Conservation (phyloP, 192 early-diverging fungal genomes). For the Lunasporangiospora selenospora region DNA sequence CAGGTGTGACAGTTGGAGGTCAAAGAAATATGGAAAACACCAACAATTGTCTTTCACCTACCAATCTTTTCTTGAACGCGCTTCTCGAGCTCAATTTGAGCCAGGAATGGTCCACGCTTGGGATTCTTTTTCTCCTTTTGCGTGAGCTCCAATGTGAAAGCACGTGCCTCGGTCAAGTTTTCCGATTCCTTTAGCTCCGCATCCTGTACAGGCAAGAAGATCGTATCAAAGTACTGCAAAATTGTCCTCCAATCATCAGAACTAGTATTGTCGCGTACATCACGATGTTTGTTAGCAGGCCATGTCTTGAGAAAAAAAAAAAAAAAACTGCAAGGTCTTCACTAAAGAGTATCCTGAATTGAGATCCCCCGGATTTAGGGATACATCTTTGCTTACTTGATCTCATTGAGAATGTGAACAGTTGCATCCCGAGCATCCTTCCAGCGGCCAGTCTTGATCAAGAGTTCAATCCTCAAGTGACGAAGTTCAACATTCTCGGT, state of each 20-base stretch:
- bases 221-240: conserved; percentile 64
- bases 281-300: no score
- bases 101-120: conserved; percentile 78
- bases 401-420: conserved; percentile 48
- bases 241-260: conserved; percentile 80
- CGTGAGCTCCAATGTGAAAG: conserved; percentile 48
- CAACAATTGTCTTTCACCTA: conserved; percentile 10
- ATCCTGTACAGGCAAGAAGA: conserved; percentile 53
- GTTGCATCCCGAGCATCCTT: conserved; percentile 52
- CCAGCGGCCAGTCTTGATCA: conserved; percentile 59
- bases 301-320: no score
- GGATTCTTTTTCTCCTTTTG: conserved; percentile 45
- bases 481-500: conserved; percentile 76
- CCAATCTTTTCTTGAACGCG: conserved; percentile 48
- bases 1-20: background rate
- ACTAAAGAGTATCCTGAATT: background rate
- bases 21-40: background rate
- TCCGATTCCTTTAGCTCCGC: conserved; percentile 36
- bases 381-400: conserved; percentile 26
- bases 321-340: background rate
- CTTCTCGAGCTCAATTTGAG: conserved; percentile 66
- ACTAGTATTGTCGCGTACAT: conserved; percentile 52
- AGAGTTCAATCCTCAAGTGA: conserved; percentile 60
- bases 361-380: background rate
- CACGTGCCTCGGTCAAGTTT: conserved; percentile 47